These are phyloP conservation scores for Pluteus cervinus DNA, from an alignment of 768 basidiomycete species.

Conservation along the genomic window DNA sequence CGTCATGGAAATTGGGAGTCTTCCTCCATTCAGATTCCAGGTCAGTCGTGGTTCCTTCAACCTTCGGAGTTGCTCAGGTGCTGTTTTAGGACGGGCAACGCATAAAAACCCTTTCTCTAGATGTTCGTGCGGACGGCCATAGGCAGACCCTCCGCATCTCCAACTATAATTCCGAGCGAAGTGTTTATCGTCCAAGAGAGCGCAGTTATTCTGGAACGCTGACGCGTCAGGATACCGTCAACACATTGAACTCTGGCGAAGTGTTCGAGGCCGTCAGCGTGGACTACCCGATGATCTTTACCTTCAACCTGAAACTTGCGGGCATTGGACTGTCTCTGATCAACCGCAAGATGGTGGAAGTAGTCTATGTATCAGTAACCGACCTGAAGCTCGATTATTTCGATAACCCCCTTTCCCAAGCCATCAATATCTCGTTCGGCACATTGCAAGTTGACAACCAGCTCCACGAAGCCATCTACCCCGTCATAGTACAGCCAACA, in stretches of 20 bases:
- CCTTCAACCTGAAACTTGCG: constrained; percentile 69
- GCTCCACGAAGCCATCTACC: constrained; percentile 91
- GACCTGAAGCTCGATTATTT: constrained; percentile 80
- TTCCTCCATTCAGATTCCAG: constrained; percentile 82
- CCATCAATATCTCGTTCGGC: constrained; percentile 76
- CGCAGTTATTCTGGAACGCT: constrained; percentile 40
- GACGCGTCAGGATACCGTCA: constrained; percentile 62
- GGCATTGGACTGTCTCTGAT: constrained; percentile 92
- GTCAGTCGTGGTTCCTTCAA: constrained; percentile 36
- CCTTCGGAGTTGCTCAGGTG: background rate
- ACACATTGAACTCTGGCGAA: constrained; percentile 61
- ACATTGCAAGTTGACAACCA: constrained; percentile 95
- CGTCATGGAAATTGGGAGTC: constrained; percentile 92
- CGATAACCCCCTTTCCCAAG: constrained; percentile 72
- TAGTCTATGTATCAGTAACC: constrained; percentile 80
- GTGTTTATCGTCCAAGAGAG: constrained; percentile 78
- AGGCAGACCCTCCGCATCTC: constrained; percentile 84
- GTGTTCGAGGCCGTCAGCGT: constrained; percentile 83
- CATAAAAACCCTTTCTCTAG: constrained; percentile 72
- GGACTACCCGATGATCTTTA: constrained; percentile 61
- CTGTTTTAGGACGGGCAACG: constrained; percentile 43
- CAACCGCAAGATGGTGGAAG: constrained; percentile 82
- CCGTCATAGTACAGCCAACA: constrained; percentile 92
- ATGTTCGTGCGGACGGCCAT: constrained; percentile 85
- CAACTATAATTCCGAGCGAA: constrained; percentile 78